Percentiles rank a stretch among this genome's conserved stretches.
These are phyloP conservation scores for Naganishia cerealis DNA, from an alignment of 1,284 basidiomycete genomes.

Conservation along the genomic window DNA sequence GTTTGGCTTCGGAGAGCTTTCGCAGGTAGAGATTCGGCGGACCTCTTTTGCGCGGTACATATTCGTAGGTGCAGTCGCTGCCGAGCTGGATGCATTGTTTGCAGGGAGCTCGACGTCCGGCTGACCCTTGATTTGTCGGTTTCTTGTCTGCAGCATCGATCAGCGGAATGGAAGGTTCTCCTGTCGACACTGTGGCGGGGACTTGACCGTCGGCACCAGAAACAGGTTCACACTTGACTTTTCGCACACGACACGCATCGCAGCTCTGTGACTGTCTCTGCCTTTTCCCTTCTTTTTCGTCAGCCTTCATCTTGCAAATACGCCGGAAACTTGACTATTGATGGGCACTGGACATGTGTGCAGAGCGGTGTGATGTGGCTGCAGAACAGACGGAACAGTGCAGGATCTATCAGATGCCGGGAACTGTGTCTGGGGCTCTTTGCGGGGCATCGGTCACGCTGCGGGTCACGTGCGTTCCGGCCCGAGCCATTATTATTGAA, in stretches of 20 bases:
- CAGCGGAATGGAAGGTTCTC: neutral
- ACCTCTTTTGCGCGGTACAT: conserved; percentile 84
- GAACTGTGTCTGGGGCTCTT: too few relatives aligned
- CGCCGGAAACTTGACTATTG: neutral
- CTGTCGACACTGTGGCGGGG: neutral
- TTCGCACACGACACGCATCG: conserved; percentile 31
- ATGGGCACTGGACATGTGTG: too few relatives aligned
- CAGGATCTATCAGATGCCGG: too few relatives aligned
- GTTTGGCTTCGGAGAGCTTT: conserved; percentile 31
- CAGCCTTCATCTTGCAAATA: conserved; percentile 10
- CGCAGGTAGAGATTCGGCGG: conserved; percentile 76
- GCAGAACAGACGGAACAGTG: too few relatives aligned
- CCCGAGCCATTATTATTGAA: too few relatives aligned
- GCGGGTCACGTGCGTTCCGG: too few relatives aligned
- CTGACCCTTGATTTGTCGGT: neutral
- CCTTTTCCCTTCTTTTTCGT: conserved; percentile 21
- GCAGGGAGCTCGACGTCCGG: conserved; percentile 9
- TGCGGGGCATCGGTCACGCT: too few relatives aligned
- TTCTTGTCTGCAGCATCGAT: neutral
- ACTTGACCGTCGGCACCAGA: neutral
- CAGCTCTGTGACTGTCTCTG: conserved; percentile 28
- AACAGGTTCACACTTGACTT: conserved; percentile 29
- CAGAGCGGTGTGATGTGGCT: too few relatives aligned
- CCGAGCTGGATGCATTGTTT: conserved; percentile 32
- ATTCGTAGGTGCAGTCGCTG: conserved; percentile 67